A percentile compares a stretch with the other conserved stretches of the same genome.
Evolutionary conservation across 23 red algal genomes (phyloP).

Genomic region (Gracilaria caudata): DNA sequence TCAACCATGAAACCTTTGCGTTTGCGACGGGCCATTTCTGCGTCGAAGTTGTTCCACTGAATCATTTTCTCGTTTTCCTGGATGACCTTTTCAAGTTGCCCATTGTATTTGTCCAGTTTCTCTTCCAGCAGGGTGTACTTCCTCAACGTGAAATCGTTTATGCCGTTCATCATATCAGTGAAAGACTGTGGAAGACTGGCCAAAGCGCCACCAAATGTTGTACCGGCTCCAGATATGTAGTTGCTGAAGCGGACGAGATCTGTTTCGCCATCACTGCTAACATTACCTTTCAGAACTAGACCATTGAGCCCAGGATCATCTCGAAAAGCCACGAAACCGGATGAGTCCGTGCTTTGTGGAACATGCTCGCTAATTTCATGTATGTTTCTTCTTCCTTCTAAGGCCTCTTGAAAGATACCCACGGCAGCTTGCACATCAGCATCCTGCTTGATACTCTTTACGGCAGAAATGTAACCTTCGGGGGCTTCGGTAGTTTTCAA

Average conservation of each 20-base stretch:
- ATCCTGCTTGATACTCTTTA: neutral
- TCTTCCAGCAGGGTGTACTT: neutral
- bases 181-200: neutral
- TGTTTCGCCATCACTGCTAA: conserved; percentile 10
- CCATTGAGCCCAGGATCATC: conserved; percentile 17
- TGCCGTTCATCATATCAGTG: conserved; percentile 2
- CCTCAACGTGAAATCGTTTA: neutral
- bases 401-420: neutral
- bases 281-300: neutral
- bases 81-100: neutral
- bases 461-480: conserved; percentile 2
- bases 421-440: neutral
- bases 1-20: conserved; percentile 17
- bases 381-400: neutral
- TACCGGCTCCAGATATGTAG: conserved; percentile 10
- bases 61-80: neutral
- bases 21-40: neutral
- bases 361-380: neutral
- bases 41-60: neutral
- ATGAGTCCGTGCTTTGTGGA: neutral
- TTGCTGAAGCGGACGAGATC: conserved; percentile 16
- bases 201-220: neutral
- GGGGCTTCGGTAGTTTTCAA: neutral
- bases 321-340: neutral
- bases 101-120: neutral